Evolutionary conservation across 345 rosid genomes (phyloP).

Genomic region (Arabis alpina): DNA sequence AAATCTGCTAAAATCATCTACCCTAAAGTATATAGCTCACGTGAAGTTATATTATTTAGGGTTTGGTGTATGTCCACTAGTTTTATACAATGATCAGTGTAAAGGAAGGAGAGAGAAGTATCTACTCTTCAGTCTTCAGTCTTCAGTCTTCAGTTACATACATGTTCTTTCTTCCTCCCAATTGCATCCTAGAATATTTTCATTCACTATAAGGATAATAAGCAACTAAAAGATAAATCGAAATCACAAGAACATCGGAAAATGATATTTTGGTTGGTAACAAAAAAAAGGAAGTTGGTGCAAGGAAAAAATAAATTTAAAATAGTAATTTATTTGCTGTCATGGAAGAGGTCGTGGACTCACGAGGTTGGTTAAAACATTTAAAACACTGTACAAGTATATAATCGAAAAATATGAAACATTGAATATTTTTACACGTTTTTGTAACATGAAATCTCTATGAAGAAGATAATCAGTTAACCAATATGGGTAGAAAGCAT

Average conservation of each 20-base stretch:
- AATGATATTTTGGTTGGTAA: conserved; percentile 22
- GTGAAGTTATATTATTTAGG: too few species aligned
- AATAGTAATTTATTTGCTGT: conserved; percentile 12
- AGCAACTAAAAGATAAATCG: background rate
- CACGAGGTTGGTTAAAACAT: conserved; percentile 62
- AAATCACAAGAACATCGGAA: conserved; percentile 7
- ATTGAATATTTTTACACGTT: conserved; percentile 36
- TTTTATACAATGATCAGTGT: too few species aligned
- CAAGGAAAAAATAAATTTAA: background rate
- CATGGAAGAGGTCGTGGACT: conserved; percentile 45
- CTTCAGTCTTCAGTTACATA: too few species aligned
- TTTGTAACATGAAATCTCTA: conserved; percentile 38
- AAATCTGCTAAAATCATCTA: too few species aligned
- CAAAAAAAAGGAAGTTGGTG: conserved; percentile 21
- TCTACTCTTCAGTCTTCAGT: too few species aligned
- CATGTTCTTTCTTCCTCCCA: too few species aligned
- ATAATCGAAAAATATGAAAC: background rate
- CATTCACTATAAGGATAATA: background rate
- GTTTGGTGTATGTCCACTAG: too few species aligned
- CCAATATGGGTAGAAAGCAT: conserved; percentile 50
- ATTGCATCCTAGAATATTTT: background rate
- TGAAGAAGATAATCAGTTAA: conserved; percentile 35
- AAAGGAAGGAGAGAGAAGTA: too few species aligned
- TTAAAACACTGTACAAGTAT: conserved; percentile 6
- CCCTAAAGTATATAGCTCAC: too few species aligned